phyloP scores from a whole-genome alignment of 441 rosid species.

The Jatropha multifida region DNA sequence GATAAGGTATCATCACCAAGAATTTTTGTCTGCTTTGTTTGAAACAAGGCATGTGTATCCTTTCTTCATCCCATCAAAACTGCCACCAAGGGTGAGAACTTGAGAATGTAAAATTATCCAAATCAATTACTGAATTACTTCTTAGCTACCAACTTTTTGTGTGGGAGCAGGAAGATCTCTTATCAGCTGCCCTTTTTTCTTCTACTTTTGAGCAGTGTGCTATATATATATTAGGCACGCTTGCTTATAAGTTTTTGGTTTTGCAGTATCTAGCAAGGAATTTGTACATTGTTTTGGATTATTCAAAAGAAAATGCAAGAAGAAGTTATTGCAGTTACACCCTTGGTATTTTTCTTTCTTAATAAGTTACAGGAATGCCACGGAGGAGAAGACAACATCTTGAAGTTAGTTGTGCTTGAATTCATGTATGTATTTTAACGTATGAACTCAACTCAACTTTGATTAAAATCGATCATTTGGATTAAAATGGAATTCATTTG shows the following conservation, averaged over 20 bases:
- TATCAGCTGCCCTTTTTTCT: neutral
- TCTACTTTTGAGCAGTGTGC: neutral
- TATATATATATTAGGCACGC: neutral
- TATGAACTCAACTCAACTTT: too few relatives aligned
- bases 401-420: too few relatives aligned
- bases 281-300: neutral
- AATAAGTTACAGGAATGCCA: too few relatives aligned
- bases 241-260: neutral
- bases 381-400: too few relatives aligned
- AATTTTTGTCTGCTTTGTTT: neutral
- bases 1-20: neutral
- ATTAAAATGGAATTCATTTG: too few relatives aligned
- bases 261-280: neutral
- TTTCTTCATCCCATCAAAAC: neutral
- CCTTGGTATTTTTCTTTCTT: too few relatives aligned
- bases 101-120: constrained; percentile 1
- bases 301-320: neutral
- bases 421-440: too few relatives aligned
- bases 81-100: neutral
- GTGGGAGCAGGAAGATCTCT: constrained; percentile 2
- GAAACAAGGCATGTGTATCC: constrained; percentile 5
- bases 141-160: neutral
- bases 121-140: neutral
- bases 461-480: too few relatives aligned
- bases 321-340: neutral